Base-by-base conservation (phyloP, 768 basidiomycete species). In the Pleurotus citrinopileatus region DNA sequence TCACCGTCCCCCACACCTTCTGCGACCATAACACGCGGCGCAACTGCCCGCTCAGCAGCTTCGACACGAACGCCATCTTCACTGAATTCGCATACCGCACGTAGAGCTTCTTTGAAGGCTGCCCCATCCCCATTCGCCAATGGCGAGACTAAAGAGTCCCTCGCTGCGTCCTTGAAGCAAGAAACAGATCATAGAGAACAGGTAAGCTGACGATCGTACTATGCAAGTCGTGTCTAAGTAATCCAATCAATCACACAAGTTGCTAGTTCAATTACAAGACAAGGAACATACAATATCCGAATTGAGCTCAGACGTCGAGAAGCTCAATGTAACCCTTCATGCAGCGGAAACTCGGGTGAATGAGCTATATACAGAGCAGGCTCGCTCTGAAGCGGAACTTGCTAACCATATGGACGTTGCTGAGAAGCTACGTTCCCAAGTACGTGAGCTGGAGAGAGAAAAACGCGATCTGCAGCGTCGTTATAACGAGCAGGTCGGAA, bases 381-480 rank as follows among this genome's bases (percentile, higher is more conserved):
- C 80, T 54, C 82, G 91, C 57, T 85, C 83, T 72, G 93, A 95
- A 67, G 77, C 84, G 56, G 91, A 94, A 61, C 72, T 94, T 68
- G 84, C 84, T 22, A 84, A 89, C 29, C 84, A 89, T 43, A 84
- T 91, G 59, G 91, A 94, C 60, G 83, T 94, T 32, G 73, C 84
- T 32, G 91, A 94, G 57, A 94, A 93, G 67, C 76, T 95, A 48
- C 75, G 93, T 55, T 68, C 76, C 15, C 89, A 94, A 68, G 80
- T 92, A 37, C 86, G 87, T 58, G 92, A 94, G 55, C 70, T 94
- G 17, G 94, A 95, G 72, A 91, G 84, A 69, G 93, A 95, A 70
- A 93, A 91, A 69, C 74, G 91, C 55, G 93, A 94, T 57, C 38
- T 86, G 23, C 84, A 86, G 54, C 82, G 90, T 58, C 78, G 92